phyloP scores from a whole-genome alignment of 306 rosid species.

The Cyamopsis tetragonoloba region DNA sequence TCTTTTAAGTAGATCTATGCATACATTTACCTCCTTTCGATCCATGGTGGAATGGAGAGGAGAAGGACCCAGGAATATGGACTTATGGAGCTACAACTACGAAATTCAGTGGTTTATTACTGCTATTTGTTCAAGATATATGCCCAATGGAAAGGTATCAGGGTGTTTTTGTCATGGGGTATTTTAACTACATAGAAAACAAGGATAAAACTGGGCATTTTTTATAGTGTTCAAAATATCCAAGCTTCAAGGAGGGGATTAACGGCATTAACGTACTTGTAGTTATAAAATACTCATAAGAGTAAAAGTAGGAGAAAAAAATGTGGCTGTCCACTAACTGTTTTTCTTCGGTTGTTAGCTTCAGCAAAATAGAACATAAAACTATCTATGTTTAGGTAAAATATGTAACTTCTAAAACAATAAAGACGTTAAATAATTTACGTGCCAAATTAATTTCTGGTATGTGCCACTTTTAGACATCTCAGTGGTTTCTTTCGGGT shows the following conservation, averaged over 20 bases:
- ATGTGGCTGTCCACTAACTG: conserved; percentile 29
- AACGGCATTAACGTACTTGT: conserved; percentile 14
- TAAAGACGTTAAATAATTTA: neutral
- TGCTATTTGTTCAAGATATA: conserved; percentile 2
- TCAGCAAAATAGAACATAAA: neutral
- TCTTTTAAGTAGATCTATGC: neutral
- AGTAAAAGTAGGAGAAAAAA: conserved; percentile 26
- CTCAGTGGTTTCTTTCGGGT: too few species aligned
- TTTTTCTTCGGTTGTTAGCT: neutral
- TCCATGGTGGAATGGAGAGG: conserved; percentile 42
- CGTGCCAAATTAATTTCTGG: neutral
- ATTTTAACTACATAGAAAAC: conserved; percentile 9
- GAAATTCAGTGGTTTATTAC: conserved; percentile 2
- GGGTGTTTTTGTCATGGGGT: conserved; percentile 6
- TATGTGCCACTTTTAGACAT: neutral
- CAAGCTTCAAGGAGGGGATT: neutral
- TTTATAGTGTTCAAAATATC: conserved; percentile 8
- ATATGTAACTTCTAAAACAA: too few species aligned
- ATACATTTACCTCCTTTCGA: conserved; percentile 23
- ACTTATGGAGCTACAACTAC: neutral
- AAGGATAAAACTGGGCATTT: neutral
- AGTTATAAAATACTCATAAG: conserved; percentile 18
- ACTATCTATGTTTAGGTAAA: neutral
- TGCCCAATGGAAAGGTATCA: neutral
- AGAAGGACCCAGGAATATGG: neutral